Conservation (phyloP, 1,284 basidiomycete species). For the Papiliotrema nemorosa region DNA sequence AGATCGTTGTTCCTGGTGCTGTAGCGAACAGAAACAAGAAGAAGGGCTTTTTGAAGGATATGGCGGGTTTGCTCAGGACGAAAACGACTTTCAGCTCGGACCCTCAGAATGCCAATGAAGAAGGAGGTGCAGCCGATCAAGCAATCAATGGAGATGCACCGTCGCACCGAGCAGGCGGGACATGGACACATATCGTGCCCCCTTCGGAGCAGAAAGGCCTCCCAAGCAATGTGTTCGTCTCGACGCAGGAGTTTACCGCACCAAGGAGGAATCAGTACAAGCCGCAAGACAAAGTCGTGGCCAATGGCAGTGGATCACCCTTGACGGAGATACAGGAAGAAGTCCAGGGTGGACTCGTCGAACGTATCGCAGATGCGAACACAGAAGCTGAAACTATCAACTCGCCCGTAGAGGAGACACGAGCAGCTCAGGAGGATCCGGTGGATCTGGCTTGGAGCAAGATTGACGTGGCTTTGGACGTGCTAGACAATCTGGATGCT, state of each 20-base stretch:
- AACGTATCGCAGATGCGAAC: no score
- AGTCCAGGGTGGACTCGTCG: background rate
- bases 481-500: background rate
- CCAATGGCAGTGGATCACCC: no score
- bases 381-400: no score
- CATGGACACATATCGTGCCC: constrained; percentile 13
- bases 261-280: constrained; percentile 1
- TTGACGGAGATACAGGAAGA: background rate
- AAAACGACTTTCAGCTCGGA: constrained; percentile 27
- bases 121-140: background rate
- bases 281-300: background rate
- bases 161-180: background rate
- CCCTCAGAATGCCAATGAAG: background rate
- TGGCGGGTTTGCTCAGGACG: constrained; percentile 28
- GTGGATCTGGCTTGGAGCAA: constrained; percentile 4
- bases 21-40: constrained; percentile 46
- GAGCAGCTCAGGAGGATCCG: background rate
- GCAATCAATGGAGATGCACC: background rate
- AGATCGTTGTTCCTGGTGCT: constrained; percentile 16
- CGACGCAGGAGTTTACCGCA: constrained; percentile 22
- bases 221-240: constrained; percentile 41
- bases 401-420: background rate
- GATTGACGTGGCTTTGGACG: constrained; percentile 12
- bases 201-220: constrained; percentile 27
- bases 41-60: constrained; percentile 41